Conservation (phyloP, 163 green algal species). For the Trebouxiophyceae sp. region DNA sequence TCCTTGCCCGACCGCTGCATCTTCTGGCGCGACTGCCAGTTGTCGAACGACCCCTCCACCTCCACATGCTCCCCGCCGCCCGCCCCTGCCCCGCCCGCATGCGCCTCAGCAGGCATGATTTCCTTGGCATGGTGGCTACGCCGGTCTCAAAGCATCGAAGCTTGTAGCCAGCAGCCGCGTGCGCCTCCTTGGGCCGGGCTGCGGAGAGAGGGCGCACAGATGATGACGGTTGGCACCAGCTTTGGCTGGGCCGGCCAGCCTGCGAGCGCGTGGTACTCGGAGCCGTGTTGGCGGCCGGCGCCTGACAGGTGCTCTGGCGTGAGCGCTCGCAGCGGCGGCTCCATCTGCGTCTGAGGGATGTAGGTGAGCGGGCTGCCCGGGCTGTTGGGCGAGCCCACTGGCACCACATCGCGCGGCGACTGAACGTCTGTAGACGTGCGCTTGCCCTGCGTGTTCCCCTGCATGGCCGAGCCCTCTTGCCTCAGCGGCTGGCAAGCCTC, state of each 20-base stretch:
- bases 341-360: conserved; percentile 70
- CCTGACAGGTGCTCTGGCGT: too few relatives aligned
- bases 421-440: too few relatives aligned
- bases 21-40: conserved; percentile 71
- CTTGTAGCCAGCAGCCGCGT: too few relatives aligned
- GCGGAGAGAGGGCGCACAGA: conserved; percentile 68
- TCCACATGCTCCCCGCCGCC: conserved; percentile 78
- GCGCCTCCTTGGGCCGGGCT: too few relatives aligned
- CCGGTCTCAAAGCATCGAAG: too few relatives aligned
- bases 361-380: conserved; percentile 74
- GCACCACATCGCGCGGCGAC: too few relatives aligned
- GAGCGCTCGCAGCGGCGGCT: conserved; percentile 17
- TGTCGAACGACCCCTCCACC: conserved; percentile 90
- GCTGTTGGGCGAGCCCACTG: neutral
- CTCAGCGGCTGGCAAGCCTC: too few relatives aligned
- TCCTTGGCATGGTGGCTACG: too few relatives aligned
- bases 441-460: neutral
- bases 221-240: conserved; percentile 75
- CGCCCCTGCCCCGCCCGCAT: too few relatives aligned
- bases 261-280: conserved; percentile 53
- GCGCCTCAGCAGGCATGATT: conserved; percentile 2
- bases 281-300: conserved; percentile 4
- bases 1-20: conserved; percentile 79
- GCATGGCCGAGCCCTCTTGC: too few relatives aligned
- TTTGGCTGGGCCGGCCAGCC: conserved; percentile 72